Base-by-base conservation (phyloP, 768 basidiomycete species). In the Leucocoprinus sp. region DNA sequence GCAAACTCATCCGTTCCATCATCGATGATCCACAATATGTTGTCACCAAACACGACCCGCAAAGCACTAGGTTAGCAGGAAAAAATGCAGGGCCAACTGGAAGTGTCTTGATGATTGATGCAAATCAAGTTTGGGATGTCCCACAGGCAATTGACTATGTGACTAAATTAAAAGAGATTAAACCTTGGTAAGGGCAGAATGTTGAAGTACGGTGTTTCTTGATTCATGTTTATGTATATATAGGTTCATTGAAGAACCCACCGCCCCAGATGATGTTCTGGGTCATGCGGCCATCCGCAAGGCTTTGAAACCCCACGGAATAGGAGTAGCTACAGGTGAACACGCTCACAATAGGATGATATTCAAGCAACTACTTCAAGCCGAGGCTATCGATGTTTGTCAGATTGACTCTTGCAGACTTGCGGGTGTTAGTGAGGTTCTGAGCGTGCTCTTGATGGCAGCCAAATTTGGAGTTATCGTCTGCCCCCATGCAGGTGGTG, bases 71-170 rank as follows among this genome's bases (percentile, higher is more conserved):
- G 34, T 68, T 96, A 26, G 73, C 68, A 31, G 90, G 84, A 3
- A 97, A 96, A 75, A 96, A 96, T 52, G 91, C 93, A 3, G 91
- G 93, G 5, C 91, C 91, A 8, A 92, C 92, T 0, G 93, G 95
- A 4, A 79, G 84, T 24, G 93, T 97, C 36, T 70, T 97, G 37
- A 97, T 97, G 93, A 88, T 97, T 50, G 93, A 97, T 63, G 87
- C 93, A 29, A 98, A 98, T 64, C 93, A 96, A 64, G 85, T 93
- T 5, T 93, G 89, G 89, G 93, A 95, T 54, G 95, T 98, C 12
- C 71, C 81, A 22, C 78, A 93, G 61, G 93, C 95, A 5, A 86
- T 96, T 55, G 87, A 93, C 22, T 95, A 95, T 61, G 89, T 93
- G 50, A 79, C 78, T 54, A 74, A 79, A 43, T 72, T 97, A 28